phyloP scores from a whole-genome alignment of 179 eudicot genomes.

The Pouteria campechiana region DNA sequence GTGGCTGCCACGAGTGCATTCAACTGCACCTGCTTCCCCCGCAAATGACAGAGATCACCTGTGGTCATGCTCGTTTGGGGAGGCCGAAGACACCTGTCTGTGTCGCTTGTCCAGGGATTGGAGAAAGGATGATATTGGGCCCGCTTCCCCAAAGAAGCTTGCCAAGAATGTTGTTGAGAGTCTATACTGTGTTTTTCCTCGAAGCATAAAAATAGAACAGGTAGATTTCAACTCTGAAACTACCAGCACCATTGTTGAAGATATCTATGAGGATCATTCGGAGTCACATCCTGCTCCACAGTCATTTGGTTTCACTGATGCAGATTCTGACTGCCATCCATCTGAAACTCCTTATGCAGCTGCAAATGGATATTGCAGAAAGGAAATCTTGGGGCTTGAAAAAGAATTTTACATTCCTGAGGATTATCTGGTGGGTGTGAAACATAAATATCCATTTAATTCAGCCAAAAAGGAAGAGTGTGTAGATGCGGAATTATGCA shows the following conservation, averaged over 20 bases:
- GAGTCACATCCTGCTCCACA: conserved; percentile 12
- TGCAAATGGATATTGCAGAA: conserved; percentile 8
- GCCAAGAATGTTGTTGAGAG: conserved; percentile 84
- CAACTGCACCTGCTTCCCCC: conserved; percentile 43
- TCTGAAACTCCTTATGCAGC: conserved; percentile 7
- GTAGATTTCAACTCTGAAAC: conserved; percentile 38
- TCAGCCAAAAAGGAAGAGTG: conserved; percentile 20
- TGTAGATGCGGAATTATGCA: conserved; percentile 28
- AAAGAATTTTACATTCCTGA: conserved; percentile 7
- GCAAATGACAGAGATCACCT: conserved; percentile 44
- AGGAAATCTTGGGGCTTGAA: conserved; percentile 10
- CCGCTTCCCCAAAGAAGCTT: conserved; percentile 58
- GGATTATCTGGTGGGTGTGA: conserved; percentile 7
- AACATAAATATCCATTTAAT: no score
- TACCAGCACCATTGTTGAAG: conserved; percentile 83
- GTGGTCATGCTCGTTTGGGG: conserved; percentile 46
- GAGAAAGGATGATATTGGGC: conserved; percentile 36
- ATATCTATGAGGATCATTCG: conserved; percentile 41
- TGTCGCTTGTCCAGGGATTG: conserved; percentile 33
- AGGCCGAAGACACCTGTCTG: conserved; percentile 27
- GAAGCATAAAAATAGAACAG: conserved; percentile 15
- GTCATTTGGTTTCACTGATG: conserved; percentile 14
- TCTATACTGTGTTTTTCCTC: conserved; percentile 32
- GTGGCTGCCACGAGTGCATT: conserved; percentile 51
- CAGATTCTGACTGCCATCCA: conserved; percentile 1